Conservation (phyloP, 2,329 filamentous ascomycete genomes). For the Dactylellina drechsleri region DNA sequence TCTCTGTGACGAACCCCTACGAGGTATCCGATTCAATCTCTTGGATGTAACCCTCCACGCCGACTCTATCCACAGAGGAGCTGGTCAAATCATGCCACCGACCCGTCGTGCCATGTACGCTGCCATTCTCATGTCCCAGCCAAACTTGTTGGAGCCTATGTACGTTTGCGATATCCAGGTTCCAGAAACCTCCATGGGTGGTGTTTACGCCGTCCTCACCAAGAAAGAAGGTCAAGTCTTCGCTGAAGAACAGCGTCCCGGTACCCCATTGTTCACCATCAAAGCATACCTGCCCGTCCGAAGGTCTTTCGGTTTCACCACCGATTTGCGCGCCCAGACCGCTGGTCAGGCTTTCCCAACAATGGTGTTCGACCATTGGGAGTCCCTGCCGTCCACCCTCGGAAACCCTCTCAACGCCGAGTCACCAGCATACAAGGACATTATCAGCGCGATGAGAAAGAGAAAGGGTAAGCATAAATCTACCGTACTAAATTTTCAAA, state of each 20-base stretch:
- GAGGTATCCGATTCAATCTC: slow-evolving; percentile 96
- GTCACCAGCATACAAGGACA: slow-evolving; percentile 79
- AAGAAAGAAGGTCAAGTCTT: slow-evolving; percentile 99
- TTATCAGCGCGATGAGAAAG: slow-evolving; percentile 93
- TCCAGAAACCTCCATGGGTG: slow-evolving; percentile 97
- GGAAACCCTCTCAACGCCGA: slow-evolving; percentile 86
- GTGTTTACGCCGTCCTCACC: slow-evolving; percentile 99
- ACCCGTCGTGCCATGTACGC: slow-evolving; percentile 98
- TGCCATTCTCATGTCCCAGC: slow-evolving; percentile 87
- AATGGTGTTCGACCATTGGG: slow-evolving; percentile 99
- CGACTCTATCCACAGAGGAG: slow-evolving; percentile 99
- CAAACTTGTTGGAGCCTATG: slow-evolving; percentile 92
- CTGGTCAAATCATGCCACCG: slow-evolving; percentile 98
- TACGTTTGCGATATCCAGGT: slow-evolving; percentile 99
- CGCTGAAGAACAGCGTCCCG: slow-evolving; percentile 95
- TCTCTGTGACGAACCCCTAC: slow-evolving; percentile 97
- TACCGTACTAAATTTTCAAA: slow-evolving; percentile 69
- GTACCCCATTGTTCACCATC: slow-evolving; percentile 99
- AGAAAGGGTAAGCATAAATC: slow-evolving; percentile 80
- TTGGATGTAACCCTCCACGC: slow-evolving; percentile 99
- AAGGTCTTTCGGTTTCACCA: slow-evolving; percentile 99
- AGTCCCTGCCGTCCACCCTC: slow-evolving; percentile 78
- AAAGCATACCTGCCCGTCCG: slow-evolving; percentile 96
- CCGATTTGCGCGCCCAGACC: slow-evolving; percentile 91
- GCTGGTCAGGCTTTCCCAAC: slow-evolving; percentile 99